Base-by-base conservation (phyloP, 1,284 basidiomycete genomes). In the Pascua guehoae region DNA sequence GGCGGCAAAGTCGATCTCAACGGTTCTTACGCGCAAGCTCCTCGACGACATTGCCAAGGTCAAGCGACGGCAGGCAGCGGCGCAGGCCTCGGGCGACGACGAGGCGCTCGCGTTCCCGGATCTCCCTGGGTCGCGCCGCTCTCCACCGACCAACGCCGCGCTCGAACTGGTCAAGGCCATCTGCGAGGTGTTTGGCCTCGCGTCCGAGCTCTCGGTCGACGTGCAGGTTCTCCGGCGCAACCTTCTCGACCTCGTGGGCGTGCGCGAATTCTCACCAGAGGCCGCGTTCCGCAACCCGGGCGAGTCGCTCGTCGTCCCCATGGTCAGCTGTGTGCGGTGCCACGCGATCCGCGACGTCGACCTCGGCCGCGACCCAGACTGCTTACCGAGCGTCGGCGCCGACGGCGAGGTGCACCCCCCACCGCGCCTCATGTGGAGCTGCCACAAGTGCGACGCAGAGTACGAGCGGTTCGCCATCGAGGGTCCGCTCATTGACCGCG, bases 241-340 rank as follows among this genome's bases (percentile, higher is more conserved):
- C 72, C 79, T 96, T 37, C 83, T 99, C 53, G 93, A 98, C 66
- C 79, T 98, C 50, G 84, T 96, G 48, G 86, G 88, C 12, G 84
- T 97, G 37, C 84, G 88, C 60, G 93, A 97, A 72, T 98, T 98
- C 73, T 85, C 90, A 12, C 79, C 79, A 42, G 88, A 91, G 49
- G 92, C 92, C 2, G 75, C 82, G 0, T 97, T 94, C 81, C 84
- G 85, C 55, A 95, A 97, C 71, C 95, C 95, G 0, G 98, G 95
- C 79, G 88, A 96, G 69, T 86, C 91, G 4, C 84, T 98, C 61
- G 88, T 88, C 64, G 78, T 98, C 32, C 82, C 87, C 24, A 90
- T 91, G 72, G 88, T 98, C 32, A 89, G 94, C 32, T 98, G 96
- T 75, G 85, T 84, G 53, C 85, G 88, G 68, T 99, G 96, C 79